Percentiles rank a stretch among this genome's conserved stretches.
Evolutionary conservation across 768 basidiomycete species (phyloP).

Genomic region (Mycena olivaceomarginata): DNA sequence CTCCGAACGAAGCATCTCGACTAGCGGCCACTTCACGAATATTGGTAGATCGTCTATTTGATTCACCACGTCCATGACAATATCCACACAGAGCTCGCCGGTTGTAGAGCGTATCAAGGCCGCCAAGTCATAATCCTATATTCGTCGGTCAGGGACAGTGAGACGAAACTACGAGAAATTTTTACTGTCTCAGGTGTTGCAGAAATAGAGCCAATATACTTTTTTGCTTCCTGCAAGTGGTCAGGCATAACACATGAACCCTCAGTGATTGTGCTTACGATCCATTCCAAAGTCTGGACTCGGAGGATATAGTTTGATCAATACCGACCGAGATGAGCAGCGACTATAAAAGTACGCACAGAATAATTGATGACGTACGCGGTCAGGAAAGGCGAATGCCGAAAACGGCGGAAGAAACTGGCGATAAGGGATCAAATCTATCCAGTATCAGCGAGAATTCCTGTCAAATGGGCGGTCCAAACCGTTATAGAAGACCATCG

Average conservation of each 20-base stretch:
- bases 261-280: not conserved
- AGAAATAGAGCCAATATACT: not conserved
- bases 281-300: not conserved
- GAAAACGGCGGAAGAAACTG: constrained; percentile 6
- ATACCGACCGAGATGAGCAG: not conserved
- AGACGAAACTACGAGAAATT: not conserved
- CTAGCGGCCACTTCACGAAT: no score
- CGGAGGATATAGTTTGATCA: not conserved
- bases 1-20: not conserved
- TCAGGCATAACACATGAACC: not conserved
- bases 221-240: not conserved
- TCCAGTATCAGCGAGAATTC: not conserved
- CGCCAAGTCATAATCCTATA: not conserved
- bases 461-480: not conserved
- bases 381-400: constrained; percentile 1
- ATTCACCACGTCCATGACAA: not conserved
- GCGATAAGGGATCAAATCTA: not conserved
- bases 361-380: not conserved
- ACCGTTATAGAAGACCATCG: constrained; percentile 7
- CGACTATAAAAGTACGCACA: not conserved
- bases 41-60: no score
- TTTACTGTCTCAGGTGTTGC: no score
- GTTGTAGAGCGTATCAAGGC: not conserved
- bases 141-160: not conserved
- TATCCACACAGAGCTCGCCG: not conserved